phyloP scores from a whole-genome alignment of 768 basidiomycete genomes.

The Amanita brunnescens region DNA sequence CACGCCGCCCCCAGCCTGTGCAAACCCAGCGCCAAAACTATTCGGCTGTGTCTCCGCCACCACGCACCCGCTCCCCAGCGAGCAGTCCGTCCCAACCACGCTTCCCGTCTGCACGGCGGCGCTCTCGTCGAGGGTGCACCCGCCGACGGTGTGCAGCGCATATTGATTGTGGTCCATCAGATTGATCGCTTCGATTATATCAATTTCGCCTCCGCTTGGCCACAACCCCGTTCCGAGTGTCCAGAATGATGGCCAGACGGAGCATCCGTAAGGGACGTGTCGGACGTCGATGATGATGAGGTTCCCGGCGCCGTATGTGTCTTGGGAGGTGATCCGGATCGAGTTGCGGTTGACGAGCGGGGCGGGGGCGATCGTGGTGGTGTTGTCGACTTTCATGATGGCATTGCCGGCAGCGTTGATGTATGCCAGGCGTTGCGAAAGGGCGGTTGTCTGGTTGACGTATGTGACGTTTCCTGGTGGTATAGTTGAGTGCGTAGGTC shows the following conservation, averaged over 20 bases:
- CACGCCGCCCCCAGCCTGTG: slow-evolving; percentile 62
- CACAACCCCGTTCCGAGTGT: slow-evolving; percentile 31
- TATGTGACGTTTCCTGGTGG: slow-evolving; percentile 53
- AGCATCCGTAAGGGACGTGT: slow-evolving; percentile 45
- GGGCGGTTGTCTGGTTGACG: slow-evolving; percentile 39
- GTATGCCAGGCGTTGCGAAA: slow-evolving; percentile 43
- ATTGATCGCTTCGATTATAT: slow-evolving; percentile 82
- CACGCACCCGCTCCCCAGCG: slow-evolving; percentile 54
- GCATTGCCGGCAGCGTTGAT: slow-evolving; percentile 54
- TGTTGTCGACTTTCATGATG: slow-evolving; percentile 70
- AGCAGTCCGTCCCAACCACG: slow-evolving; percentile 48
- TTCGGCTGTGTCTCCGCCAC: slow-evolving; percentile 48
- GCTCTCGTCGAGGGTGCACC: slow-evolving; percentile 29
- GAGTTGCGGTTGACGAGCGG: slow-evolving; percentile 30
- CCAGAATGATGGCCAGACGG: slow-evolving; percentile 46
- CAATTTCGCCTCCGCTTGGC: slow-evolving; percentile 43
- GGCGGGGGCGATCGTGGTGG: slow-evolving; percentile 34
- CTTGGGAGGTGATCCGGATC: slow-evolving; percentile 37
- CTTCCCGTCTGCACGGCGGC: slow-evolving; percentile 35
- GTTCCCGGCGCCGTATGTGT: slow-evolving; percentile 33
- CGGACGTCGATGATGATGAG: slow-evolving; percentile 36
- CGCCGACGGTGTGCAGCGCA: slow-evolving; percentile 61
- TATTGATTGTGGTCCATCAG: slow-evolving; percentile 60
- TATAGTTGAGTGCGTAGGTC: neutral
- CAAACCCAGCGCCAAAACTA: slow-evolving; percentile 64